Evolutionary conservation across 108 stramenopile species (phyloP), one percentile per base, ranked within the genome.

Genomic region (Skeletonema costatum): DNA sequence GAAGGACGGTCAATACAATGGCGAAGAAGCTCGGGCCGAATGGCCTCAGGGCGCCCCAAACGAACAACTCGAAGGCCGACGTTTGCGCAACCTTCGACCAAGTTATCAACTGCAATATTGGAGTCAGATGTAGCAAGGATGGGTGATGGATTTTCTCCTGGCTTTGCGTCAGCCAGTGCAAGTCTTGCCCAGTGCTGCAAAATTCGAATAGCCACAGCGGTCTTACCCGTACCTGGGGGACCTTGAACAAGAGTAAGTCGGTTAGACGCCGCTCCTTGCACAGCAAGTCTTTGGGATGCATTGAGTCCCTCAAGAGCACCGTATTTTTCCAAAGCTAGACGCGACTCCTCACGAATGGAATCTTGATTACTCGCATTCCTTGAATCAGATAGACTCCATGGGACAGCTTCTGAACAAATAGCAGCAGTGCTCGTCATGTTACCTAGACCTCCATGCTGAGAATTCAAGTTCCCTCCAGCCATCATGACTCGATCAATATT

Each of bases 101-200:
- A 75, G 76, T 99, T 97, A 74, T 99, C 99, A 5, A 98, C 99
- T 16, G 99, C 99, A 71, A 97, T 98, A 78, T 99, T 98, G 31
- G 96, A 97, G 88, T 97, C 96, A 4, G 90, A 92, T 9, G 94
- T 94, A 16, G 94, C 94, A 62, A 97, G 77, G 32, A 97, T 94
- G 12, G 96, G 96, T 30, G 76, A 63, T 10, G 90, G 91, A 46
- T 90, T 86, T 64, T 88, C 91, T n/a, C 81, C 84, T 14, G 56
- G 69, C 14, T 75, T 74, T 13, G 87, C 82, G 32, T 84, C 76
- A 5, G 84, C 82, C 62, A 73, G 53, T 2, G 88, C 87, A 59
- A 94, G 71, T 60, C 92, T 78, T 32, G 93, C 93, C 96, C 96
- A 97, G 68, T 93, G 93, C 77, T 92, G 91, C 41, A 97, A 33